These are phyloP conservation scores for Aspergillus quadrilineatus DNA, from an alignment of 2,329 filamentous ascomycete genomes.

Conservation along the genomic window DNA sequence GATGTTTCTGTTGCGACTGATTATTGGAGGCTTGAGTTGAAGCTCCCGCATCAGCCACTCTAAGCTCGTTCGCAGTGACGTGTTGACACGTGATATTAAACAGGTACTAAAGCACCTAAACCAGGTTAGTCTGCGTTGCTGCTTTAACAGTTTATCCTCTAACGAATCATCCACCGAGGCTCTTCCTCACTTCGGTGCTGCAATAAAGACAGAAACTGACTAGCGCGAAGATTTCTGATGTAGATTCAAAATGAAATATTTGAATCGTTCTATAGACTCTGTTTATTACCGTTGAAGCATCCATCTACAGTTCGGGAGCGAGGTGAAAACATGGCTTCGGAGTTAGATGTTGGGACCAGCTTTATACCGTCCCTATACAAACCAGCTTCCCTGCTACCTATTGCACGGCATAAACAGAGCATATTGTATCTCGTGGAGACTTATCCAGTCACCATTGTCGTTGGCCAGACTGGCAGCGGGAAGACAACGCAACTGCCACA, in stretches of 20 bases:
- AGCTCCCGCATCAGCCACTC: conserved; percentile 18
- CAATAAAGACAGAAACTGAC: not conserved
- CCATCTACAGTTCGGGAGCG: conserved; percentile 5
- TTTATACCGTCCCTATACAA: conserved; percentile 83
- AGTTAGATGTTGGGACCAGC: conserved; percentile 44
- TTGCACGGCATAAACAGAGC: conserved; percentile 75
- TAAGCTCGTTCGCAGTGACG: conserved; percentile 19
- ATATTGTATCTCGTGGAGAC: conserved; percentile 86
- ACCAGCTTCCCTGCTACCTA: conserved; percentile 78
- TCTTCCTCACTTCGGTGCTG: too few relatives aligned
- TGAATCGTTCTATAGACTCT: not conserved
- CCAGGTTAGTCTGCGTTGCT: not conserved
- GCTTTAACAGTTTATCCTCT: not conserved
- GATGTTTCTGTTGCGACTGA: conserved; percentile 8
- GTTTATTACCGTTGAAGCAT: not conserved
- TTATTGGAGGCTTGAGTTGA: conserved; percentile 13
- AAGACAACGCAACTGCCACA: conserved; percentile 97
- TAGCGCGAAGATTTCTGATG: not conserved
- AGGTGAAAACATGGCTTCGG: conserved; percentile 39
- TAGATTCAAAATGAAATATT: conserved; percentile 12
- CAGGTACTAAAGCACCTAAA: not conserved
- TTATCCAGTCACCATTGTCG: conserved; percentile 78
- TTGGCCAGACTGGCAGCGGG: conserved; percentile 91
- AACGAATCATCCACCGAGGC: not conserved
- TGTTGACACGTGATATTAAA: conserved; percentile 17